Conservation (phyloP, 208 protist species). For the Wallacemonas sp. region DNA sequence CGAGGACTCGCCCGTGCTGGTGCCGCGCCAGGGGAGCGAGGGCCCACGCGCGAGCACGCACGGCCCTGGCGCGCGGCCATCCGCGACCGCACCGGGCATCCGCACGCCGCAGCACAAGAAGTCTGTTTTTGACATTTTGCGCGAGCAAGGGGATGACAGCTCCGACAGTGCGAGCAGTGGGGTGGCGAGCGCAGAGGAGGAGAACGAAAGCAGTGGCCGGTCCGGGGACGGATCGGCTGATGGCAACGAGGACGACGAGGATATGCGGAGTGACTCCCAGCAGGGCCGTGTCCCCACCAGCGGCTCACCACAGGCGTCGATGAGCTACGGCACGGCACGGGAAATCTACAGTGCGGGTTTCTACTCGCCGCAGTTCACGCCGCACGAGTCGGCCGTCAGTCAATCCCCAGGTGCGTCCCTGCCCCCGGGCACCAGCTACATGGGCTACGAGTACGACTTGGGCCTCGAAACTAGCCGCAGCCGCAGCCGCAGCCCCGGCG, state of each 20-base stretch:
- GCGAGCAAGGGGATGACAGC: constrained; percentile 18
- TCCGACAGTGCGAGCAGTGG: constrained; percentile 2
- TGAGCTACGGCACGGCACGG: constrained; percentile 13
- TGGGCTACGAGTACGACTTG: constrained; percentile 32
- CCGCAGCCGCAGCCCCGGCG: constrained; percentile 6
- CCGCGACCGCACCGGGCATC: neutral
- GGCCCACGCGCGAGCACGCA: no score
- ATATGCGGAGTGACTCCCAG: neutral
- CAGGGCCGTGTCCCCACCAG: neutral
- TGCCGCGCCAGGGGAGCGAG: no score
- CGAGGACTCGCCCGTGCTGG: no score
- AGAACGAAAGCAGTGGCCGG: no score
- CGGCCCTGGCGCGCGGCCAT: no score
- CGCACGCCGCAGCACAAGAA: constrained; percentile 17
- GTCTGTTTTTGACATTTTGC: constrained; percentile 18
- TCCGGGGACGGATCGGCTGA: no score
- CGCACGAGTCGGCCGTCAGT: constrained; percentile 18
- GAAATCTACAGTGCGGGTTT: constrained; percentile 24
- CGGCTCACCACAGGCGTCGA: neutral
- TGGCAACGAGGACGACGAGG: neutral
- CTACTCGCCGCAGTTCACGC: constrained; percentile 25
- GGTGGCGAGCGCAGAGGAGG: neutral
- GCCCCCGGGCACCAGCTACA: constrained; percentile 27
- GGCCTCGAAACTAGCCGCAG: constrained; percentile 11
- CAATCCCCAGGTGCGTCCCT: constrained; percentile 14